Evolutionary conservation across 352 stramenopile species (phyloP), one percentile per base, ranked within the genome.

Genomic region (Blastocystis hominis): DNA sequence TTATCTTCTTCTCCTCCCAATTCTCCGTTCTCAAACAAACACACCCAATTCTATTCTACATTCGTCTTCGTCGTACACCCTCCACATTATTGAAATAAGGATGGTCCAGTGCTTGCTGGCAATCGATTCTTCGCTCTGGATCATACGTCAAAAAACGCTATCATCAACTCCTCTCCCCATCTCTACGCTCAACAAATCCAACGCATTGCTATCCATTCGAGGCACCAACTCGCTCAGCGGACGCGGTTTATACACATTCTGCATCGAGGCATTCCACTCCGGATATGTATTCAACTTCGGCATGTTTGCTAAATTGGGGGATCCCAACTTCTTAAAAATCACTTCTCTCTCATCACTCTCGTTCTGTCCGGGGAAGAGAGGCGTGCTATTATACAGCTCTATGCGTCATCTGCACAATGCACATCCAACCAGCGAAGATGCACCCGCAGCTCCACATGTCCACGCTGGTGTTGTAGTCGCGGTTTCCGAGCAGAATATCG

Each of bases 341-440:
- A 91, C 88, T 20, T 92, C 75, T 24, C 94, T 77, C 75, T 95
- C 92, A 46, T 93, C 90, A 30, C 90, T 68, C 30, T 94, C 94
- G 17, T 88, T 93, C 70, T 90, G 91, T 59, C 90, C 93, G 46
- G 90, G 90, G 53, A 94, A 91, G 0, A 94, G 77, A 3, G 92
- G 92, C 75, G 24, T 59, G 38, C 54, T 62, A 40, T 70, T 88
- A 38, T 88, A 70, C 0, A 69, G 34, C 61, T 88, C 50, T 88
- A 34, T n/a, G 4, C 3, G 17, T 68, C 6, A 53, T 1, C 53
- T 46, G n/a, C 69, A 24, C 17, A 50, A 89, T 13, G 55, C 93
- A 92, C 50, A 97, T 93, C 92, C 98, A 97, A 90, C 98, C 96
- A 2, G 95, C 96, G 90, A 99, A 97, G 54, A 99, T 98, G 87